phyloP scores from a whole-genome alignment of 768 basidiomycete genomes.

The Kwoniella shandongensis region DNA sequence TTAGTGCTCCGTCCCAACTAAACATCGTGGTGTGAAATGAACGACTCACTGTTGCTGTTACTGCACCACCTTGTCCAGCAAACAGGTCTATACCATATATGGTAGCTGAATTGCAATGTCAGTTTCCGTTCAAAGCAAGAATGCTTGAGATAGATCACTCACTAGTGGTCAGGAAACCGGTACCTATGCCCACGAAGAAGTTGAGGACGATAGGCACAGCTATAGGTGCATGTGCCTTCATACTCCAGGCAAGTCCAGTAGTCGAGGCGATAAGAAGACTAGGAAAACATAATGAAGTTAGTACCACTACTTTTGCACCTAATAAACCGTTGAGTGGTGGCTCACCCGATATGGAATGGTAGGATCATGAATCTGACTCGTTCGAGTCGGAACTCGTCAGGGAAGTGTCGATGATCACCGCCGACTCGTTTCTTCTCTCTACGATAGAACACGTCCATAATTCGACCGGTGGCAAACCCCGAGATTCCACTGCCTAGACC shows the following conservation, averaged over 20 bases:
- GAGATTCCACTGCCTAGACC: constrained; percentile 73
- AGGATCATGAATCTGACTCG: constrained; percentile 16
- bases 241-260: constrained; percentile 45
- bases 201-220: constrained; percentile 49
- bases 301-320: too few species aligned
- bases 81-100: constrained; percentile 52
- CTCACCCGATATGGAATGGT: constrained; percentile 19
- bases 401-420: constrained; percentile 36
- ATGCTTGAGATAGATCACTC: neutral
- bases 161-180: constrained; percentile 31
- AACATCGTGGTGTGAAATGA: neutral
- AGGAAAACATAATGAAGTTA: neutral
- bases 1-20: constrained; percentile 16
- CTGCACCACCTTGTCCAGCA: constrained; percentile 49
- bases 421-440: constrained; percentile 51
- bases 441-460: constrained; percentile 69
- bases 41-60: constrained; percentile 49
- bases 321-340: too few species aligned
- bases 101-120: constrained; percentile 22
- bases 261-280: constrained; percentile 14
- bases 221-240: constrained; percentile 39
- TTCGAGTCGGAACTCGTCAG: constrained; percentile 41
- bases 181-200: constrained; percentile 47
- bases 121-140: constrained; percentile 4
- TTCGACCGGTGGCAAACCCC: constrained; percentile 61